Conservation (phyloP, 345 rosid genomes). For the Populus tremula region DNA sequence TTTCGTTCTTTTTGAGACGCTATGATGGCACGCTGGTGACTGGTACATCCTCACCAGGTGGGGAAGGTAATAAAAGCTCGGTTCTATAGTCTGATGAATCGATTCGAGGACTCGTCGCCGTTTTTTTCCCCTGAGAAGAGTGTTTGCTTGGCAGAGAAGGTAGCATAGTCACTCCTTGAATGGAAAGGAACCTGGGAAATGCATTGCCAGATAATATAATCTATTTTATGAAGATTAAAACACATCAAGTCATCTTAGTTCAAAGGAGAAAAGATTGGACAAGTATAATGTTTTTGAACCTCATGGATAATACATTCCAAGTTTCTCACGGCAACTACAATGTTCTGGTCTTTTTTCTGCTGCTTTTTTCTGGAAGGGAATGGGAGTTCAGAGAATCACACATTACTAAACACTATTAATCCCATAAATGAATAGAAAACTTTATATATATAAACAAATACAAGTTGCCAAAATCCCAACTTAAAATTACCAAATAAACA, state of each 20-base stretch:
- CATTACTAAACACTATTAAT: background rate
- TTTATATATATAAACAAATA: background rate
- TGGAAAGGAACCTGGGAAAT: background rate
- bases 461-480: background rate
- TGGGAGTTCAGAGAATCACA: background rate
- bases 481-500: background rate
- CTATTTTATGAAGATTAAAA: background rate
- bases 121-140: background rate
- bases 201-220: background rate
- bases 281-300: background rate
- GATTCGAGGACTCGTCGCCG: conserved; percentile 6
- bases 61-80: conserved; percentile 33
- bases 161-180: background rate
- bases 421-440: background rate
- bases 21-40: conserved; percentile 32
- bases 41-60: conserved; percentile 2
- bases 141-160: background rate
- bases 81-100: background rate
- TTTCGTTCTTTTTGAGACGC: conserved; percentile 41
- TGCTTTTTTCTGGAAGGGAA: background rate
- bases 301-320: no score
- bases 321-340: no score
- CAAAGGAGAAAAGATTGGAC: background rate
- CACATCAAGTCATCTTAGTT: background rate
- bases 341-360: background rate